Evolutionary conservation across 768 basidiomycete genomes (phyloP).

Genomic region (Leccinum disarticulatum): DNA sequence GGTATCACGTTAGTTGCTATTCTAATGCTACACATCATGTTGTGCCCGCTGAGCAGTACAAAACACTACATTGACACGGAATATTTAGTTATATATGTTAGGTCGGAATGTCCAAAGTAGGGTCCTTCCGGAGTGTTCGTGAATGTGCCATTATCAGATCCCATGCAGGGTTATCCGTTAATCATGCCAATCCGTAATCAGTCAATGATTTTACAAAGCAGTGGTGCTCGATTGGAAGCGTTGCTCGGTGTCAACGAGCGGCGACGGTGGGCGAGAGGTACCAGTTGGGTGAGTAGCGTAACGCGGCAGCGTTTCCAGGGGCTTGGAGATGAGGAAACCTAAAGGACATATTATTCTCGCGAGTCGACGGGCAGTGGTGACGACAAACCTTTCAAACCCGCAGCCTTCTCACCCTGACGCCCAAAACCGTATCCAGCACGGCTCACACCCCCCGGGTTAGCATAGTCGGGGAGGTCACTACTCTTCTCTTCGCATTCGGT

Average conservation of each 20-base stretch:
- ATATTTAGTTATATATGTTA: constrained; percentile 5
- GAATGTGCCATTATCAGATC: constrained; percentile 13
- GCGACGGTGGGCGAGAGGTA: constrained; percentile 26
- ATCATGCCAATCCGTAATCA: constrained; percentile 23
- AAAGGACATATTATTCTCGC: constrained; percentile 6
- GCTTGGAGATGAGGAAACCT: constrained; percentile 61
- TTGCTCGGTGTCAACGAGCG: constrained; percentile 15
- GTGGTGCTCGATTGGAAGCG: constrained; percentile 31
- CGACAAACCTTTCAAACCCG: constrained; percentile 52
- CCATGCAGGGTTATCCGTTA: constrained; percentile 11
- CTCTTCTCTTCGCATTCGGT: constrained; percentile 33
- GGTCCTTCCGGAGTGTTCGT: constrained; percentile 17
- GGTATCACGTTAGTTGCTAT: constrained; percentile 4
- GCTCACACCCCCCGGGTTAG: constrained; percentile 20
- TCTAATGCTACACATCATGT: constrained; percentile 29
- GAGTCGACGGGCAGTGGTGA: constrained; percentile 5
- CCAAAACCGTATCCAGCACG: constrained; percentile 76
- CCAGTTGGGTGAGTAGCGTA: constrained; percentile 46
- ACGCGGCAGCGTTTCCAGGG: constrained; percentile 60
- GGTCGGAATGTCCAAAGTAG: constrained; percentile 13
- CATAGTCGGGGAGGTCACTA: constrained; percentile 22
- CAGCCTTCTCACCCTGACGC: constrained; percentile 73
- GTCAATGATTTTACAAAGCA: constrained; percentile 23
- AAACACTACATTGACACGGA: constrained; percentile 3
- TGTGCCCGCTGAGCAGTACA: constrained; percentile 28